Evolutionary conservation across 345 rosid genomes (phyloP).

Genomic region (Physaria fendleri): DNA sequence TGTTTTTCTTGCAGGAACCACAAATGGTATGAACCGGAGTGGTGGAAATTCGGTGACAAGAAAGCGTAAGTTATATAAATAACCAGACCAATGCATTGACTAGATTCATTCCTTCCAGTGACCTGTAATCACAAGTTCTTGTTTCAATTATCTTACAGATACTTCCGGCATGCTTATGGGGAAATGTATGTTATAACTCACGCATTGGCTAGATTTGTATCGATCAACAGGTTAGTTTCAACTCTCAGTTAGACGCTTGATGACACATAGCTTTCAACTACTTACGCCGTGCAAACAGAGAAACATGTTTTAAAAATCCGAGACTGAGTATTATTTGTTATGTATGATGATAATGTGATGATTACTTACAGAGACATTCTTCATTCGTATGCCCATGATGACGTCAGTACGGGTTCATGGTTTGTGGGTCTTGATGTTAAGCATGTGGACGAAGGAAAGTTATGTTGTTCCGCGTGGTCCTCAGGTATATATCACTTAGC

Average conservation of each 20-base stretch:
- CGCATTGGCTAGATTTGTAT: constrained; percentile 62
- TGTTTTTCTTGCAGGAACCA: constrained; percentile 39
- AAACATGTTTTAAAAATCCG: not conserved
- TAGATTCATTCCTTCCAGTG: not conserved
- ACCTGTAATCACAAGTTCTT: not conserved
- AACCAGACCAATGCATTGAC: not conserved
- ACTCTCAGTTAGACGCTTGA: not conserved
- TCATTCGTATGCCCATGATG: constrained; percentile 63
- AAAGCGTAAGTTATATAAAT: constrained; percentile 49
- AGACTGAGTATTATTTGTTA: not conserved
- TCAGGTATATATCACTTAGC: constrained; percentile 40
- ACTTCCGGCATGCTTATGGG: constrained; percentile 73
- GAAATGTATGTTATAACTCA: constrained; percentile 65
- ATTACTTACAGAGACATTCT: constrained; percentile 52
- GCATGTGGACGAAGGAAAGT: constrained; percentile 57
- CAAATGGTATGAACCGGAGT: constrained; percentile 83
- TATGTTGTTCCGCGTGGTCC: constrained; percentile 75
- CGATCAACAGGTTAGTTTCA: constrained; percentile 52
- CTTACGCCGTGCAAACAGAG: not conserved
- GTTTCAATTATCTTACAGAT: constrained; percentile 39
- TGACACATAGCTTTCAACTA: not conserved
- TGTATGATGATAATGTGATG: constrained; percentile 9
- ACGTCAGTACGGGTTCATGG: constrained; percentile 75
- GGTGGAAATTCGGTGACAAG: constrained; percentile 95
- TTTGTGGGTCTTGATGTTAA: constrained; percentile 66